Evolutionary conservation across 345 rosid species (phyloP), one percentile per base, ranked within the genome.

Genomic region (Salix brachista): DNA sequence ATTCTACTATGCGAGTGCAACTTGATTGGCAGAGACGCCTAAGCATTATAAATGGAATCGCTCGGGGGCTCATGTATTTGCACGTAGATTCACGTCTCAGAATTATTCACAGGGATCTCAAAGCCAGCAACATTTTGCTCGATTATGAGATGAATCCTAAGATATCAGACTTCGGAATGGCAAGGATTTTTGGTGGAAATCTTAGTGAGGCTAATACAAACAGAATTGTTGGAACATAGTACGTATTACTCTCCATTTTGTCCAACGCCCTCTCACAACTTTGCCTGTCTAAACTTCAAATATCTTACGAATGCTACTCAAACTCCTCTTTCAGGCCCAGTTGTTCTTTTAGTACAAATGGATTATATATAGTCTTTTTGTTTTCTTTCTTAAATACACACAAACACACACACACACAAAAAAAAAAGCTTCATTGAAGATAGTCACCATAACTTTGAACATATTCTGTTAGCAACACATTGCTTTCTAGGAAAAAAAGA

Each of bases 61-160:
- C 87, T 2, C 62, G 80, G 10, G 90, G 87, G 2, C 54, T 87
- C 19, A 6, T 83, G 34, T 87, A 87, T 76, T 32, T 87, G 5
- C 88, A 87, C 2, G 88, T 83, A 58, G 86, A 87, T 69, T 87
- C 90, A 34, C 77, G 84, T 17, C 79, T 83, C 1, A 80, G 69
- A 75, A 70, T 83, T 48, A 81, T 86, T 65, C 88, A 86, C 26
- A 73, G 83, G 16, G 85, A 83, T 18, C 65, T 83, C 6, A 83
- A 80, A 70, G 66, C 83, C 2, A 79, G 83, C 18, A 80, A 83
- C 32, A 66, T 80, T 9, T 32, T 73, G 37, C 67, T 76, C 1
- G 75, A 83, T 70, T 65, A 76, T 54, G 78, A 76, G 19, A 79
- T 83, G 83, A 83, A 73, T 30, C 85, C 81, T 1, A 83, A 79